Conservation (phyloP, 1,139 yeast species). For the Scheffersomyces stambukii region DNA sequence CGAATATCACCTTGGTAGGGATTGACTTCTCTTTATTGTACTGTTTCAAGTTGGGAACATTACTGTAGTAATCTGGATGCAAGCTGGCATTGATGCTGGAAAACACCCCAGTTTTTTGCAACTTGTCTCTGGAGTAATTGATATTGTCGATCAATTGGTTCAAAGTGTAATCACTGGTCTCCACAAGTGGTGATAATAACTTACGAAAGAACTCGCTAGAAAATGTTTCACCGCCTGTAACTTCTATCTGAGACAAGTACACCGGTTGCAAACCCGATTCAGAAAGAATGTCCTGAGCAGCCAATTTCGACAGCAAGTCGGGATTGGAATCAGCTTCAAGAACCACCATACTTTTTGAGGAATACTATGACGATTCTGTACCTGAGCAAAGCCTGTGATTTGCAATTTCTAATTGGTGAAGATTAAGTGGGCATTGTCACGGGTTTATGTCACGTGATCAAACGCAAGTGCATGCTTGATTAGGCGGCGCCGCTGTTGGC, state of each 20-base stretch:
- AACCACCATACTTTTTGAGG: constrained; percentile 9
- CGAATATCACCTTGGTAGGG: constrained; percentile 36
- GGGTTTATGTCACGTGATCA: no score
- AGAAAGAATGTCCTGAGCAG: constrained; percentile 29
- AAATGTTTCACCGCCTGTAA: constrained; percentile 48
- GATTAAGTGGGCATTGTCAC: no score
- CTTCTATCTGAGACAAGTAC: constrained; percentile 41
- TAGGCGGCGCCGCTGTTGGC: no score
- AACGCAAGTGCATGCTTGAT: no score
- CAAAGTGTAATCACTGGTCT: constrained; percentile 43
- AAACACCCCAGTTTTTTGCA: constrained; percentile 44
- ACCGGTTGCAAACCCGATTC: constrained; percentile 39
- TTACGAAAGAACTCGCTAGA: constrained; percentile 43
- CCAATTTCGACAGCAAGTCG: constrained; percentile 25
- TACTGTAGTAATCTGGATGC: constrained; percentile 29
- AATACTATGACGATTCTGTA: no score
- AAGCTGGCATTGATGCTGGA: constrained; percentile 29
- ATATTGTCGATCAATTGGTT: constrained; percentile 32
- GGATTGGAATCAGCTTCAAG: constrained; percentile 10
- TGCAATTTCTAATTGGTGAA: no score
- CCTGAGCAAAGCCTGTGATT: no score
- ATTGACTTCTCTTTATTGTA: constrained; percentile 36
- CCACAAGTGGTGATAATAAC: constrained; percentile 41
- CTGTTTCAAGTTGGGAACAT: constrained; percentile 20
- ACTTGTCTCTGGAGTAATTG: constrained; percentile 22